Conservation (phyloP, 208 protist genomes). For the Leishmania mexicana region DNA sequence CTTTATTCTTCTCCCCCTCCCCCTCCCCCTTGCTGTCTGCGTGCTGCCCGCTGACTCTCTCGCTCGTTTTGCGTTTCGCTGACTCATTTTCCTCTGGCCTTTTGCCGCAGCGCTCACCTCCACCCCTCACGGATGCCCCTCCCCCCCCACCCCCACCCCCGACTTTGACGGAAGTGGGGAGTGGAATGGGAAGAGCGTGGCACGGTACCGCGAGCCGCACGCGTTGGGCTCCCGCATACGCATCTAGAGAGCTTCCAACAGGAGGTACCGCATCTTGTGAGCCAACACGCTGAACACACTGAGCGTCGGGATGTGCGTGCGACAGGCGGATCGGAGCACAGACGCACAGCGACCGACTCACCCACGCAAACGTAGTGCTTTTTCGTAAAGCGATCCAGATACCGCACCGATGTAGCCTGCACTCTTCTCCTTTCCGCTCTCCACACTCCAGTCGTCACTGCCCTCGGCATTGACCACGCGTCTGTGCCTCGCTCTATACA, state of each 20-base stretch:
- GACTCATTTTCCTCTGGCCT: neutral
- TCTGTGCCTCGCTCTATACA: slow-evolving; percentile 1
- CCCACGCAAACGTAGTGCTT: neutral
- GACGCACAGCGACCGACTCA: neutral
- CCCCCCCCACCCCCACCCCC: neutral
- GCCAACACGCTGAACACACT: neutral
- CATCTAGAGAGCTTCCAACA: neutral
- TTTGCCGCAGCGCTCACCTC: neutral
- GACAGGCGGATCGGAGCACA: neutral
- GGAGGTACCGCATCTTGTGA: neutral
- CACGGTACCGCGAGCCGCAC: neutral
- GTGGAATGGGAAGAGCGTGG: neutral
- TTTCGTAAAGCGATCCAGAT: neutral
- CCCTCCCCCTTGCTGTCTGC: neutral
- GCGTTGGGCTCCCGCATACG: neutral
- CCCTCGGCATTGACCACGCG: neutral
- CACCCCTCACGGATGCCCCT: neutral
- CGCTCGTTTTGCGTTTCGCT: neutral
- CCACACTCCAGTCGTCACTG: too few relatives aligned
- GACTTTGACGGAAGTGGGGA: neutral
- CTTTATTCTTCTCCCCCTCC: neutral
- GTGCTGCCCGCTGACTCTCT: neutral
- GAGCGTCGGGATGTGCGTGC: neutral
- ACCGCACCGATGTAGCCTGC: neutral
- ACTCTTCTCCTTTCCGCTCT: neutral